Conservation (phyloP, 1,139 yeast species). For the Geotrichum carabidarum region DNA sequence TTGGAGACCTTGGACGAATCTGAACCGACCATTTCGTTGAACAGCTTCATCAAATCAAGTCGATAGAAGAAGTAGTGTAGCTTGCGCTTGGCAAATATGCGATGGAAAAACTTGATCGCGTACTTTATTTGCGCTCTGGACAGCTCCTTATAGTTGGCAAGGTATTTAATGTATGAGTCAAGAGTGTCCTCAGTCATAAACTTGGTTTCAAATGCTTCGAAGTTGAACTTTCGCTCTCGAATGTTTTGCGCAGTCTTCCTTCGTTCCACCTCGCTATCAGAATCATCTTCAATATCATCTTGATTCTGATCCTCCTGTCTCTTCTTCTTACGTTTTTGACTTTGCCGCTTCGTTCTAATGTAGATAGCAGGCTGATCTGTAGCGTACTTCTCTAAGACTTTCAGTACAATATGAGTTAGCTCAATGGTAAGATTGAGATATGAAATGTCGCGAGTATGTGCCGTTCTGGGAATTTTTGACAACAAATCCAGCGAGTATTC, state of each 20-base stretch:
- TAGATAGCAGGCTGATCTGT: constrained; percentile 56
- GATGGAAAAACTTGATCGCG: constrained; percentile 65
- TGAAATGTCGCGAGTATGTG: constrained; percentile 59
- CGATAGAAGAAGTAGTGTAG: constrained; percentile 60
- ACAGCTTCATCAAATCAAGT: constrained; percentile 63
- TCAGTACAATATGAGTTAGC: constrained; percentile 60
- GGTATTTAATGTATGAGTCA: constrained; percentile 49
- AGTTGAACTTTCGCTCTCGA: constrained; percentile 52
- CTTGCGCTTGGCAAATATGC: constrained; percentile 62
- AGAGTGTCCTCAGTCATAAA: constrained; percentile 43
- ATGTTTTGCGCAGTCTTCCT: constrained; percentile 37
- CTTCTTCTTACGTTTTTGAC: constrained; percentile 31
- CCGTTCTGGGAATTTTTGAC: constrained; percentile 57
- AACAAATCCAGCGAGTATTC: constrained; percentile 58
- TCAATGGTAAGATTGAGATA: constrained; percentile 62
- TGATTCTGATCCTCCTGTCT: constrained; percentile 28
- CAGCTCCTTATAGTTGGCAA: constrained; percentile 58
- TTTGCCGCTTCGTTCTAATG: constrained; percentile 48
- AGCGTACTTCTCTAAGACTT: constrained; percentile 62
- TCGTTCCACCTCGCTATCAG: constrained; percentile 40
- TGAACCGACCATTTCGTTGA: constrained; percentile 43
- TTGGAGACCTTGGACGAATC: not conserved
- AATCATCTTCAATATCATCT: constrained; percentile 45
- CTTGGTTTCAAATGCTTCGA: constrained; percentile 38
- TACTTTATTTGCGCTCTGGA: constrained; percentile 56